A percentile compares a stretch with the other conserved stretches of the same genome.
Evolutionary conservation across 2,329 filamentous ascomycete genomes (phyloP).

Genomic region (Paraphaeosphaeria sporulosa): DNA sequence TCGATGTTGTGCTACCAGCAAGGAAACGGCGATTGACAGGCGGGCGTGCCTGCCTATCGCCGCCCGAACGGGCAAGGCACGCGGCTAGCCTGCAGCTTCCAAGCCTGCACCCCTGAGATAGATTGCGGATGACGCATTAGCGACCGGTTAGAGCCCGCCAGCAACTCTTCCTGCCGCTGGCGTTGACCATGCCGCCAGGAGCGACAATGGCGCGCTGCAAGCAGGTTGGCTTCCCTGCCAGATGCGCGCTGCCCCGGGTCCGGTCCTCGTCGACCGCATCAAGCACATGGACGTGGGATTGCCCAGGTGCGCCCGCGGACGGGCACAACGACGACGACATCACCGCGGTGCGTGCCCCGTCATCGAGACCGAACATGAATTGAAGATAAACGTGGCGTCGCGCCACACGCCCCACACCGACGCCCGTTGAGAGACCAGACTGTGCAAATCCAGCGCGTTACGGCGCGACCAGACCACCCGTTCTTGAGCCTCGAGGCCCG

Average conservation of each 20-base stretch:
- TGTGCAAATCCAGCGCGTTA: too few relatives aligned
- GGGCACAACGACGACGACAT: background rate
- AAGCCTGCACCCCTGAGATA: conserved; percentile 19
- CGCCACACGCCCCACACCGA: too few relatives aligned
- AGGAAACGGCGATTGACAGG: conserved; percentile 21
- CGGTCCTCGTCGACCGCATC: too few relatives aligned
- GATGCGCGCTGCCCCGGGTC: background rate
- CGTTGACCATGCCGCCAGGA: background rate
- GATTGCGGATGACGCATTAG: conserved; percentile 16
- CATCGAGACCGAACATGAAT: too few relatives aligned
- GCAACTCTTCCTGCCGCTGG: background rate
- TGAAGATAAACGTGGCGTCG: too few relatives aligned
- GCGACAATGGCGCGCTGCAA: background rate
- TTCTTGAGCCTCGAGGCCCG: too few relatives aligned
- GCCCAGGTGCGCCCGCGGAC: too few relatives aligned
- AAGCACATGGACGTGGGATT: background rate
- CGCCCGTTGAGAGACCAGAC: too few relatives aligned
- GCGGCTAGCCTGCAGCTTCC: conserved; percentile 1
- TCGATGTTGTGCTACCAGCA: conserved; percentile 26
- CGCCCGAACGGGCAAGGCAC: conserved; percentile 2
- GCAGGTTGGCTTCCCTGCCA: background rate
- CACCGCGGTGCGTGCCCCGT: too few relatives aligned
- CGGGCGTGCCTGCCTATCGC: conserved; percentile 19
- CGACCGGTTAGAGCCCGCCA: background rate
- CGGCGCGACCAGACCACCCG: too few relatives aligned